These are phyloP conservation scores for Aspergillus felis DNA, from an alignment of 2,329 filamentous ascomycete species.

Conservation along the genomic window DNA sequence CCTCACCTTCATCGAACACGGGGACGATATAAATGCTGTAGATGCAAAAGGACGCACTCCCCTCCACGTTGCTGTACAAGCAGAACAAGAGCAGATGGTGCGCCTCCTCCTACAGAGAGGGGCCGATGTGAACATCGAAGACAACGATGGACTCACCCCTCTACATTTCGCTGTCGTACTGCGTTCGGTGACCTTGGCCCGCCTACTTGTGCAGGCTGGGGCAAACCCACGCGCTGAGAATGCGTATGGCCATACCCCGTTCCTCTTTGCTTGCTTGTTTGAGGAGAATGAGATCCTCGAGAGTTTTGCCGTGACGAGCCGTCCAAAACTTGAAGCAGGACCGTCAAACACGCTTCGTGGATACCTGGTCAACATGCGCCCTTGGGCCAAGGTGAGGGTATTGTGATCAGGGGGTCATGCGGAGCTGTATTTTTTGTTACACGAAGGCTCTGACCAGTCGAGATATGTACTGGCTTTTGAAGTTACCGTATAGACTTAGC, in stretches of 20 bases:
- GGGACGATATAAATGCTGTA: neutral
- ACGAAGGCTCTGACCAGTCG: neutral
- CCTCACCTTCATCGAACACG: neutral
- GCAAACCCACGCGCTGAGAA: neutral
- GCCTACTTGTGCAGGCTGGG: neutral
- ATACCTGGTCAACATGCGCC: neutral
- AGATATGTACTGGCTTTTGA: neutral
- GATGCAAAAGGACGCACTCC: neutral
- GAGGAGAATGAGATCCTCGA: neutral
- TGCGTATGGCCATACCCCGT: no score
- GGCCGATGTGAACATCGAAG: neutral
- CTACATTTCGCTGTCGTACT: neutral
- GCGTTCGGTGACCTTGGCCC: neutral
- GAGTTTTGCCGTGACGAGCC: neutral
- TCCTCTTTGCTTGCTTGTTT: neutral
- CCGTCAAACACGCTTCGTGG: neutral
- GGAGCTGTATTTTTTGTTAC: no score
- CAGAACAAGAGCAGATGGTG: neutral
- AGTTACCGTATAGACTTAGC: neutral
- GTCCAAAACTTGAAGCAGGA: neutral
- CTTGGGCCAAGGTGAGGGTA: neutral
- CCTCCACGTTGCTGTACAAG: neutral
- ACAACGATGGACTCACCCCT: neutral
- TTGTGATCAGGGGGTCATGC: no score
- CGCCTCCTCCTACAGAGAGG: neutral